Percentiles rank a stretch among this genome's conserved stretches.
Evolutionary conservation across 139 green algal species (phyloP).

Genomic region (Chloropicon primus): DNA sequence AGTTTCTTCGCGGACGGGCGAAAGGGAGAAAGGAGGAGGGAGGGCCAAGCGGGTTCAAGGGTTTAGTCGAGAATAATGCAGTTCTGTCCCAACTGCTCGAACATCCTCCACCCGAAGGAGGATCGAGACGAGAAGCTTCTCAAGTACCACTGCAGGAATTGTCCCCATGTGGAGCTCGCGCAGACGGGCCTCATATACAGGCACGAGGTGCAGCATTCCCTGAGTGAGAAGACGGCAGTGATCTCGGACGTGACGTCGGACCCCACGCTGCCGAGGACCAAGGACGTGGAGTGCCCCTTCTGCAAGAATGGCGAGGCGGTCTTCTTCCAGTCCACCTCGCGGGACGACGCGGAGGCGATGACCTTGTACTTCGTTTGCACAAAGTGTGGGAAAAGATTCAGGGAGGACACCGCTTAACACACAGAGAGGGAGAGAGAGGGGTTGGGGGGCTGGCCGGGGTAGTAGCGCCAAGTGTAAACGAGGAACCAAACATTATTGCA

Average conservation of each 20-base stretch:
- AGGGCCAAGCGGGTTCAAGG: neutral
- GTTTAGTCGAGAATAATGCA: too few relatives aligned
- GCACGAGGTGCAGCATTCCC: conserved; percentile 58
- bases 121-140: conserved; percentile 58
- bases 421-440: neutral
- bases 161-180: conserved; percentile 53
- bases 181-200: conserved; percentile 59
- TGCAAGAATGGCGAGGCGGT: conserved; percentile 77
- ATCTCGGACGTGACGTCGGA: conserved; percentile 69
- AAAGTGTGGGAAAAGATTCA: conserved; percentile 54
- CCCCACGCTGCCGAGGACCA: conserved; percentile 71
- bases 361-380: conserved; percentile 70
- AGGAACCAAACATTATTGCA: too few relatives aligned
- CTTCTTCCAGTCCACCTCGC: conserved; percentile 58
- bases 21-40: neutral
- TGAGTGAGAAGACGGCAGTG: conserved; percentile 61
- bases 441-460: too few relatives aligned
- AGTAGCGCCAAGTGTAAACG: too few relatives aligned
- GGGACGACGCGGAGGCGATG: conserved; percentile 53
- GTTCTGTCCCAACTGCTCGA: neutral
- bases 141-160: conserved; percentile 71
- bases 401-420: conserved; percentile 21
- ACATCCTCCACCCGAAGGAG: conserved; percentile 57
- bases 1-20: too few relatives aligned
- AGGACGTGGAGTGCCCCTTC: conserved; percentile 56